Evolutionary conservation across 2,329 filamentous ascomycete species (phyloP).

Genomic region (Botrytis sinoallii): DNA sequence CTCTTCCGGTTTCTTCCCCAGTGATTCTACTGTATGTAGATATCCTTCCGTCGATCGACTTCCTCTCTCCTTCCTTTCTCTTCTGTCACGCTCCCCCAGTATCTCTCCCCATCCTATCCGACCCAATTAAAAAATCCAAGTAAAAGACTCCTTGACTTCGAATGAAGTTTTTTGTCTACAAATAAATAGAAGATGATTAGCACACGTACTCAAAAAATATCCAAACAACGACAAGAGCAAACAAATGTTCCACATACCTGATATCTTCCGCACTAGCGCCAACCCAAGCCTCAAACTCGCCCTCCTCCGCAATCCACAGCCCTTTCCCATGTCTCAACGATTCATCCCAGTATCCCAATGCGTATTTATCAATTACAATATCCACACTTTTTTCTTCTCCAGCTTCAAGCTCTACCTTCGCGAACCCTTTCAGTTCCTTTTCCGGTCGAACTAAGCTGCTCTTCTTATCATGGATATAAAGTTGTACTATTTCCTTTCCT

Average conservation of each 20-base stretch:
- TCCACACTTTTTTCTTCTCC: constrained; percentile 46
- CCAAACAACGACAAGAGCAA: not conserved
- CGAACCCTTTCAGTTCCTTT: constrained; percentile 69
- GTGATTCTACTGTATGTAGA: not conserved
- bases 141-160: constrained; percentile 61
- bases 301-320: constrained; percentile 64
- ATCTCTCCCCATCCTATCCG: not conserved
- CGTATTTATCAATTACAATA: constrained; percentile 46
- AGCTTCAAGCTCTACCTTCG: constrained; percentile 57
- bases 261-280: constrained; percentile 63
- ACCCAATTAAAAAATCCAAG: constrained; percentile 48
- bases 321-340: not conserved
- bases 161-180: constrained; percentile 50
- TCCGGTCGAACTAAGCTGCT: constrained; percentile 62
- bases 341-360: constrained; percentile 60
- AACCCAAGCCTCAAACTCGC: constrained; percentile 57
- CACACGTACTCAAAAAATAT: not conserved
- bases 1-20: not conserved
- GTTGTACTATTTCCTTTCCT: constrained; percentile 64
- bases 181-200: not conserved
- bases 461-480: constrained; percentile 63
- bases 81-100: no score
- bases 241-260: constrained; percentile 45
- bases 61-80: not conserved
- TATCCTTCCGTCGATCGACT: not conserved